A percentile compares a stretch with the other conserved stretches of the same genome.
These are phyloP conservation scores for Dictyostelium citrinum DNA, from an alignment of 78 protist genomes.

Conservation along the genomic window DNA sequence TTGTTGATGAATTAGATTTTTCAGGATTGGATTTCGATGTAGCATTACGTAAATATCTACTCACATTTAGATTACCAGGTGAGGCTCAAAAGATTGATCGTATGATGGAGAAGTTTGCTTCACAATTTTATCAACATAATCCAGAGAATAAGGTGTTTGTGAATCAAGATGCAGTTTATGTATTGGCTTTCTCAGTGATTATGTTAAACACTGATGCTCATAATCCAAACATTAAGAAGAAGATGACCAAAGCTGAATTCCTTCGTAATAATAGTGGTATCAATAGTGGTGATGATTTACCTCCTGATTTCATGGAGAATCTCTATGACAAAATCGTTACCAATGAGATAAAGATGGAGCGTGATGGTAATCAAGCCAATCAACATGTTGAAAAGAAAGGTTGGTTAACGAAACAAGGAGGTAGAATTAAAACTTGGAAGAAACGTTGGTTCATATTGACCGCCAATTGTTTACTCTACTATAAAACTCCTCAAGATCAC, in stretches of 20 bases:
- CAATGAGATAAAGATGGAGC: slow-evolving; percentile 83
- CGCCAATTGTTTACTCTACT: slow-evolving; percentile 80
- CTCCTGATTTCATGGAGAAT: slow-evolving; percentile 64
- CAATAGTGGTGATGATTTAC: slow-evolving; percentile 81
- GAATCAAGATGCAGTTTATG: slow-evolving; percentile 71
- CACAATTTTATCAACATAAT: slow-evolving; percentile 86
- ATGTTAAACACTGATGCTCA: slow-evolving; percentile 95
- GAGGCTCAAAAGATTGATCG: slow-evolving; percentile 98
- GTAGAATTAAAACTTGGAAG: slow-evolving; percentile 86
- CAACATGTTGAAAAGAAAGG: slow-evolving; percentile 80
- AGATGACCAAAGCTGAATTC: slow-evolving; percentile 86
- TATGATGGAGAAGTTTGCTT: slow-evolving; percentile 98
- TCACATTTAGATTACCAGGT: slow-evolving; percentile 95
- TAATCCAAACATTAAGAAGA: slow-evolving; percentile 81
- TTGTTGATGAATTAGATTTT: slow-evolving; percentile 89
- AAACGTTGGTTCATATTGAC: slow-evolving; percentile 82
- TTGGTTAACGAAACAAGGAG: slow-evolving; percentile 86
- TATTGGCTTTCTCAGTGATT: slow-evolving; percentile 82
- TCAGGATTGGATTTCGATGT: slow-evolving; percentile 85
- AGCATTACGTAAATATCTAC: slow-evolving; percentile 92
- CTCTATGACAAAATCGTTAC: slow-evolving; percentile 84
- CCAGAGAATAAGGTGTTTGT: slow-evolving; percentile 61
- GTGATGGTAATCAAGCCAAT: slow-evolving; percentile 63
- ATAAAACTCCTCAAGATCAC: slow-evolving; percentile 72
- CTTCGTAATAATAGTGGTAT: slow-evolving; percentile 54